Base-by-base conservation (phyloP, 2,329 filamentous ascomycete genomes). In the Madurella fahalii region DNA sequence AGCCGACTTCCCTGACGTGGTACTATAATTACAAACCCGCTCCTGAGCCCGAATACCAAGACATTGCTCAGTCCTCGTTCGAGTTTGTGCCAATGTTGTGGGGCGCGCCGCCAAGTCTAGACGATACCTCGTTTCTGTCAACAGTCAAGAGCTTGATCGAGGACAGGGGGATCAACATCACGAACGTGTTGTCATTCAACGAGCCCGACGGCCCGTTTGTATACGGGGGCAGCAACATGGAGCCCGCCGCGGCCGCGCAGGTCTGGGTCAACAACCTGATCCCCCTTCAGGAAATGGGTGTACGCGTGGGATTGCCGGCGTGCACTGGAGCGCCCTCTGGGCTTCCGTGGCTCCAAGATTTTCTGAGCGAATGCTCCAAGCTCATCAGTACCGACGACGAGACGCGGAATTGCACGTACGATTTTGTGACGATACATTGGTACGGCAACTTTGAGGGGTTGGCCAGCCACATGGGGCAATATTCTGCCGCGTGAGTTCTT, bases 61-160 rank as follows among this genome's bases (percentile, higher is more conserved):
- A 75, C 47, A 64, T 76, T 31, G 63, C 77, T 0, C 80, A 85
- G 62, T 72, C 74, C 13, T 69, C 77, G 13, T 82, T 93, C 62
- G 78, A 89, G 68, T 94, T 90, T 69, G 84, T 93, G 1, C 89
- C 89, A 48, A 90, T 91, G 88, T 80, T 91, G 56, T 93, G 86
- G 85, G 87, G 87, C 32, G 74, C 81, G 9, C 72, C 74, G 3
- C 56, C 69, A 0, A 66, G 76, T 53, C 67, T 72, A 30, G 72
- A 75, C 52, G 77, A 81, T 65, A 83, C 78, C 0, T 74, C 76
- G 0, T 92, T 92, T 68, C 75, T 84, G 40, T 71, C 77, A 52
- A 73, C 77, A 1, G 80, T 93, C 40, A 78, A 75, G 62, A 59
- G 63, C 1, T 74, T 85, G 49, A 76, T 89, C 52, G 62, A 73